Evolutionary conservation across 1,284 basidiomycete genomes (phyloP).

Genomic region (Cryptococcus sp.): DNA sequence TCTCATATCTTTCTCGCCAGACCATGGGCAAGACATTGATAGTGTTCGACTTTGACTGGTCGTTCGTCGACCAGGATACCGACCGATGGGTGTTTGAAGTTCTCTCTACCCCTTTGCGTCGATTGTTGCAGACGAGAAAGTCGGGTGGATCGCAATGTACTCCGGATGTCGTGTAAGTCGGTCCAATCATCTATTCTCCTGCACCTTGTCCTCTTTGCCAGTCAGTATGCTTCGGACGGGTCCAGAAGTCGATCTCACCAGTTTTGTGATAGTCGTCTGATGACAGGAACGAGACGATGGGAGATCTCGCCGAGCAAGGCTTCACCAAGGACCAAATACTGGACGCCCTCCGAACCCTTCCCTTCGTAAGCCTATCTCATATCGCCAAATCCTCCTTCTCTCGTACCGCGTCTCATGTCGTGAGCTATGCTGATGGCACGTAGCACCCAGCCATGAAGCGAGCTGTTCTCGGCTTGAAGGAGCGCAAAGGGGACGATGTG

Average conservation of each 20-base stretch:
- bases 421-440: slow-evolving; percentile 1
- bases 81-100: slow-evolving; percentile 96
- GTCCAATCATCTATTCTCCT: not conserved
- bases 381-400: too few species aligned
- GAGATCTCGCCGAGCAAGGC: slow-evolving; percentile 62
- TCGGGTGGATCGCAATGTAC: slow-evolving; percentile 70
- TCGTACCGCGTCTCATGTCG: not conserved
- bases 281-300: slow-evolving; percentile 64
- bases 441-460: slow-evolving; percentile 96
- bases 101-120: slow-evolving; percentile 73
- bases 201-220: too few species aligned
- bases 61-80: slow-evolving; percentile 80
- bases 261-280: not conserved
- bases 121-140: slow-evolving; percentile 71
- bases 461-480: slow-evolving; percentile 71
- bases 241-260: not conserved
- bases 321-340: slow-evolving; percentile 70
- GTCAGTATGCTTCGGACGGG: not conserved
- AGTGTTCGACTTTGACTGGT: slow-evolving; percentile 98
- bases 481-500: slow-evolving; percentile 56
- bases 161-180: slow-evolving; percentile 73
- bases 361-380: slow-evolving; percentile 85
- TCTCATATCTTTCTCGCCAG: not conserved
- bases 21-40: slow-evolving; percentile 64
- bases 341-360: slow-evolving; percentile 69